A percentile compares a stretch with the other conserved stretches of the same genome.
phyloP scores from a whole-genome alignment of 1,284 basidiomycete genomes.

The Laetiporus sulphureus region DNA sequence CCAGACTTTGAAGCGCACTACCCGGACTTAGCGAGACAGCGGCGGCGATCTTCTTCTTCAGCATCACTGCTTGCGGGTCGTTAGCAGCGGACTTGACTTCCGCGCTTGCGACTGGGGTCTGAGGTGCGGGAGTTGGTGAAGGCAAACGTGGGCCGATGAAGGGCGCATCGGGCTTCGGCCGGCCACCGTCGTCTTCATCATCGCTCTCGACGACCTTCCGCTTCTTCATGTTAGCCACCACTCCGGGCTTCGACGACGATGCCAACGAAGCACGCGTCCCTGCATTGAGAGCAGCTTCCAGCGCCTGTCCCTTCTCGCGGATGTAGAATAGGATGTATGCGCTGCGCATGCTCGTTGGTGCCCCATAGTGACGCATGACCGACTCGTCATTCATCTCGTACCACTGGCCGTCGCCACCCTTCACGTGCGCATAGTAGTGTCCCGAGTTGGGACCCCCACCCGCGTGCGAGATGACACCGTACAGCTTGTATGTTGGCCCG shows the following conservation, averaged over 20 bases:
- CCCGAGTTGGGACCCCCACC: conserved; percentile 92
- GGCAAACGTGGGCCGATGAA: conserved; percentile 67
- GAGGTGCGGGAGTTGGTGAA: conserved; percentile 24
- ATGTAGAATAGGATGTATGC: conserved; percentile 96
- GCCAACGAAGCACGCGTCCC: conserved; percentile 8
- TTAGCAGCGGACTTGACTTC: conserved; percentile 15
- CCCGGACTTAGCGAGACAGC: conserved; percentile 29
- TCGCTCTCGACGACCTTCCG: conserved; percentile 38
- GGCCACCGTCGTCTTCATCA: conserved; percentile 39
- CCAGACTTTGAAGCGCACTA: conserved; percentile 41
- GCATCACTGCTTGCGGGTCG: conserved; percentile 54
- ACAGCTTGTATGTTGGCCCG: conserved; percentile 82
- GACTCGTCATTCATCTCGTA: conserved; percentile 92
- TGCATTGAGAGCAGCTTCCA: conserved; percentile 50
- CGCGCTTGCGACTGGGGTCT: conserved; percentile 15
- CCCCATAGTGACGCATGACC: conserved; percentile 39
- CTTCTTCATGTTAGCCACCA: conserved; percentile 59
- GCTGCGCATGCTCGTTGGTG: conserved; percentile 63
- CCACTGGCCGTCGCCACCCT: conserved; percentile 70
- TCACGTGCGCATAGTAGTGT: conserved; percentile 91
- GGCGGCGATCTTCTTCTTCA: conserved; percentile 64
- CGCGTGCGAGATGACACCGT: conserved; percentile 90
- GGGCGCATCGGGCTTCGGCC: conserved; percentile 35
- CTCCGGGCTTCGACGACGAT: conserved; percentile 31
- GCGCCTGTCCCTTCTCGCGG: conserved; percentile 64